A percentile compares a stretch with the other conserved stretches of the same genome.
Evolutionary conservation across 495 filamentous ascomycete species (phyloP).

Genomic region (Aspergillus homomorphus): DNA sequence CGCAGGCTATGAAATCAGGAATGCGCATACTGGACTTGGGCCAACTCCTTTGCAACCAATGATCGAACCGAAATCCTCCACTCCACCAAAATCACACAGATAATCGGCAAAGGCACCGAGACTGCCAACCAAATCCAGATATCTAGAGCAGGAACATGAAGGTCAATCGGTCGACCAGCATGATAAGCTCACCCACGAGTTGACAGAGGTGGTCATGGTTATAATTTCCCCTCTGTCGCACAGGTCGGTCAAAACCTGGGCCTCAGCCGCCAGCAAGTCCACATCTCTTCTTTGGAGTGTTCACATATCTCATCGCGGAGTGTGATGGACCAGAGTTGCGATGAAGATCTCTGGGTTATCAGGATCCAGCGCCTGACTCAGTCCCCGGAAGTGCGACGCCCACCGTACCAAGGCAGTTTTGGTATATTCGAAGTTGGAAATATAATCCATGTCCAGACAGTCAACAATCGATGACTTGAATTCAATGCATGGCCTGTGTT

Average conservation of each 20-base stretch:
- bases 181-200: background rate
- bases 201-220: background rate
- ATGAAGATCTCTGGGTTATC: background rate
- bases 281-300: background rate
- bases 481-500: background rate
- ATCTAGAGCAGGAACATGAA: constrained; percentile 9
- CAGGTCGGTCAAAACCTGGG: background rate
- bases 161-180: constrained; percentile 1
- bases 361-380: background rate
- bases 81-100: background rate
- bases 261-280: background rate
- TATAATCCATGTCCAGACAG: background rate
- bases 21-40: too few relatives aligned
- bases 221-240: background rate
- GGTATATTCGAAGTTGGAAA: background rate
- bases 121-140: background rate
- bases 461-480: background rate
- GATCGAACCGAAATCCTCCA: background rate
- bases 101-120: background rate
- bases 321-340: background rate
- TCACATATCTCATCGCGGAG: background rate
- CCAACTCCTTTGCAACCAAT: background rate
- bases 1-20: too few relatives aligned
- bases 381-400: background rate
- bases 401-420: background rate